Percentiles rank a stretch among this genome's conserved stretches.
These are phyloP conservation scores for Coelastrella sp. DNA, from an alignment of 139 green algal genomes.

Conservation along the genomic window DNA sequence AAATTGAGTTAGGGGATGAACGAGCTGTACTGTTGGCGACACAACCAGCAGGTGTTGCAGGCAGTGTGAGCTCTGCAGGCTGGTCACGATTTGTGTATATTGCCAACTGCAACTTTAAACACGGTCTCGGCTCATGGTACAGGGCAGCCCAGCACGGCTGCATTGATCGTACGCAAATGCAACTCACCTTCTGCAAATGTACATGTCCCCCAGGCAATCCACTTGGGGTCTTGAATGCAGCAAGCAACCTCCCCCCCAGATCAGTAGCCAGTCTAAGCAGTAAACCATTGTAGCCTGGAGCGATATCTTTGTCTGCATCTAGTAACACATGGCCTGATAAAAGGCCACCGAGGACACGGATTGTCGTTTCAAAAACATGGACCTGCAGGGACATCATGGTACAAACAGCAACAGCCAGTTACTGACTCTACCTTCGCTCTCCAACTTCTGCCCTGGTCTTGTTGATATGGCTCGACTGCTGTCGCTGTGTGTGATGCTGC, in stretches of 20 bases:
- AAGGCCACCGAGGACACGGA: conserved; percentile 93
- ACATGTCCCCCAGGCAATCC: conserved; percentile 79
- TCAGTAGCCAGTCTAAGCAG: conserved; percentile 76
- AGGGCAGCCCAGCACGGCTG: too few relatives aligned
- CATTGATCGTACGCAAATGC: too few relatives aligned
- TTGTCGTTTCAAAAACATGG: conserved; percentile 95
- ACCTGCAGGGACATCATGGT: conserved; percentile 50
- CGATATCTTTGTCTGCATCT: conserved; percentile 2
- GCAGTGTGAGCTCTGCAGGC: too few relatives aligned
- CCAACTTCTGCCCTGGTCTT: too few relatives aligned
- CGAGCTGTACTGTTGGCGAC: too few relatives aligned
- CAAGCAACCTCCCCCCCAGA: conserved; percentile 82
- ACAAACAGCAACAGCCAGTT: not conserved
- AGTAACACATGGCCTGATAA: conserved; percentile 80
- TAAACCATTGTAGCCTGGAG: conserved; percentile 62
- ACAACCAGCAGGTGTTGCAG: too few relatives aligned
- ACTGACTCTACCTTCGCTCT: too few relatives aligned
- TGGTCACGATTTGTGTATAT: too few relatives aligned
- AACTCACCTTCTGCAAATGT: conserved; percentile 71
- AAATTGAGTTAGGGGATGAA: too few relatives aligned
- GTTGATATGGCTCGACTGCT: too few relatives aligned
- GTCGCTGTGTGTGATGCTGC: not conserved
- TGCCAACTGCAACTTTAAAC: too few relatives aligned
- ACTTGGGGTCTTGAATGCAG: conserved; percentile 86
- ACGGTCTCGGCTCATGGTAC: too few relatives aligned